Base-by-base conservation (phyloP, 2,329 filamentous ascomycete species). In the Phyllosticta ampelicida region DNA sequence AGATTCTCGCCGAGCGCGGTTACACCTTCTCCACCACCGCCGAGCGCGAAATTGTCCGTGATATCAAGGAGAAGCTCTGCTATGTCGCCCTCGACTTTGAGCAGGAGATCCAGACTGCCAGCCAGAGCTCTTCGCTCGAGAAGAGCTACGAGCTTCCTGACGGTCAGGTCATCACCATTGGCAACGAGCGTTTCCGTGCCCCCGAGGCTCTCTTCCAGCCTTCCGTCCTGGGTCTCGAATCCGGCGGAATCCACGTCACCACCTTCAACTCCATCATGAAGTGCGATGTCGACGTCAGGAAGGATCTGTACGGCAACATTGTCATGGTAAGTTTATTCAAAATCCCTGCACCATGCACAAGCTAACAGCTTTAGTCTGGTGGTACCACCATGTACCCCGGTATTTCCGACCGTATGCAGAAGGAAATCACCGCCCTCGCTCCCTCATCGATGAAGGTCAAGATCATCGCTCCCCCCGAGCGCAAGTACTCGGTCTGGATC, bases 231-330 rank as follows among this genome's bases (percentile, higher is more conserved):
- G 94, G 94, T 86, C 91, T 96, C 73, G 94, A 99, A 82, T 90
- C 86, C 78, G 92, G 92, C 74, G 94, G 94, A 80, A 97, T 99
- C 80, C 94, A 97, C 82, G 91, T 96, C 75, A 97, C 92, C 76
- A 97, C 94, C 71, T 97, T 96, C 89, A 97, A 97, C 88, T 97
- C 94, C 73, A 96, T 99, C 87, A 97, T 97, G 90, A 99, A 99
- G 89, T 97, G 94, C 79, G 94, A 99, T 80, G 91, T 99, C 78
- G 94, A 99, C 78, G 94, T 99, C 80, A 89, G 94, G 83, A 97
- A 97, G 87, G 94, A 97, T 79, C 86, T 99, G 68, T 99, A 99
- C 80, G 91, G 91, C 78, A 99, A 99, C 87, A 97, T 99, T 75
- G 94, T 99, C 82, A 97, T 97, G 94, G 91, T 96, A 86, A 68